Base-by-base conservation (phyloP, 768 basidiomycete genomes). In the Goffeauzyma gilvescens region DNA sequence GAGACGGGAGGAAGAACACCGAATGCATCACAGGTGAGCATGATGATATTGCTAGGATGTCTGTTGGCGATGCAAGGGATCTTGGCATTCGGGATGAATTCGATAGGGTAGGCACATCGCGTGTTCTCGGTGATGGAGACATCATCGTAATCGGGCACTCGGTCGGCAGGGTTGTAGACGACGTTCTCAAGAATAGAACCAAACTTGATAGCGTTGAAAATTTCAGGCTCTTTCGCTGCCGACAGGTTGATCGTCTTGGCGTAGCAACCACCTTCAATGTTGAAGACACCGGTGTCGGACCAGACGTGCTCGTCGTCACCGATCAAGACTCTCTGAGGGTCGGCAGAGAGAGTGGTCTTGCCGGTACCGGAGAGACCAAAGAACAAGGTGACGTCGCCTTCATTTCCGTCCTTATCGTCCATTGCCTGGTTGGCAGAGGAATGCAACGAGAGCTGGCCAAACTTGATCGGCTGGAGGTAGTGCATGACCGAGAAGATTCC, bases 401-500 rank as follows among this genome's bases (percentile, higher is more conserved):
- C 73, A 48, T 83, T 73, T 43, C 87, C 87, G 53, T 93, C 84
- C 15, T 28, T 33, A 30, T 31, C 46, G n/a, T 38, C 32, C 21
- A 39, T 44, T 26, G 61, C 61, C 47, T 63, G 61, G 59, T 98
- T 98, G 50, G 90, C 87, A 39, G 87, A 93, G 2, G 90, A 95
- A 70, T 98, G 93, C 42, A 98, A 76, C 18, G 87, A 93, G 41
- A 98, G 75, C 64, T 95, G 87, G 40, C 86, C 86, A 59, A 93
- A 96, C 64, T 93, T 96, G 71, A 96, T 79, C 5, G 93, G 93
- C 71, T 90, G 86, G 48, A 98, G 74, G 66, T 96, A 98, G 68
- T 98, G 90, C 90, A 98, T 98, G 55, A 98, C 87, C 32, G 81
- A 85, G 71, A 98, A 98, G 64, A 98, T 84, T 60, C 93, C 93